Evolutionary conservation across 2,329 filamentous ascomycete species (phyloP), one percentile per base, ranked within the genome.

Genomic region (Pyrenophora tritici-repentis): DNA sequence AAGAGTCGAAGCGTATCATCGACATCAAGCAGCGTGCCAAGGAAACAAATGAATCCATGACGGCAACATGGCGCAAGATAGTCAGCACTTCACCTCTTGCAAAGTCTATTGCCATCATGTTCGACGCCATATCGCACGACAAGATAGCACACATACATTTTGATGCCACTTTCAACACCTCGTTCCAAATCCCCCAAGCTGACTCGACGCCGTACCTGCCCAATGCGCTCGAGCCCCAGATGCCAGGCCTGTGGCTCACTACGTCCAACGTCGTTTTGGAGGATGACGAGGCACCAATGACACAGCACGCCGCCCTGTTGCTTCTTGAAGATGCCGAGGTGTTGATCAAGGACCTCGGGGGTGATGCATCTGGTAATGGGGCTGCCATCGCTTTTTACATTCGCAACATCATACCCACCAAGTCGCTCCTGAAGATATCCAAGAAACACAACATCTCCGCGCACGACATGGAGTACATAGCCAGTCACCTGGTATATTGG

Each of bases 401-500:
- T 43, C 80, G 81, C 35, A 81, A 79, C 48, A 78, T 81, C 8
- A 81, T 79, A 22, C 83, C 84, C 4, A 86, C 82, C 1, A 86
- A 86, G 59, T 84, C 81, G 0, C 58, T 92, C 81, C 62, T 89
- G 82, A 89, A 92, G 70, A 84, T 91, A 46, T 85, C 87, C 13
- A 83, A 86, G 59, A 84, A 82, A 59, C 85, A 88, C 43, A 83
- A 86, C 16, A 87, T 97, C 44, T 86, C 88, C 3, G 81, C 94
- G 1, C 81, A 85, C 26, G 90, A 96, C 61, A 88, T 97, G 56
- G 88, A 93, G 57, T 87, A 90, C 62, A 89, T 96, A 56, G 91
- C 92, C 8, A 89, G 90, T 50, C 94, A 97, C 76, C 87, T 99
- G 56, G 91, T 97, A 55, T 96, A 95, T 76, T 97, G 93, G 92